Evolutionary conservation across 2,329 filamentous ascomycete species (phyloP).

Genomic region (Berkeleyomyces rouxiae): DNA sequence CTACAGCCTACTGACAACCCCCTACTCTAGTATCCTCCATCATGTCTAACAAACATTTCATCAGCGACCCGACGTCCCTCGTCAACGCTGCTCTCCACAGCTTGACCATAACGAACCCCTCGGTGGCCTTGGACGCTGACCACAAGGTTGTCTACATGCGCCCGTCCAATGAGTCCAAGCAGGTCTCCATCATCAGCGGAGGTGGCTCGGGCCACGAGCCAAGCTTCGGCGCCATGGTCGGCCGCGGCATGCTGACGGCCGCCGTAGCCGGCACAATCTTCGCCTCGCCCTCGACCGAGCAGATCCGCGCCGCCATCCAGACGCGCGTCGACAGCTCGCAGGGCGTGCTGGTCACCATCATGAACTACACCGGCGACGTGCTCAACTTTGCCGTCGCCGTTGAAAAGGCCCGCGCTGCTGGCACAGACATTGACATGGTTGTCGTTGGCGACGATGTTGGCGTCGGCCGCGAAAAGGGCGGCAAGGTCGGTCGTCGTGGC

Average conservation of each 20-base stretch:
- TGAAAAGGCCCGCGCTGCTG: slow-evolving; percentile 74
- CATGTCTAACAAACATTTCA: slow-evolving; percentile 64
- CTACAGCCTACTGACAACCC: background rate
- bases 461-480: slow-evolving; percentile 62
- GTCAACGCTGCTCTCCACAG: slow-evolving; percentile 61
- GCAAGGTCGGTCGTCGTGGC: slow-evolving; percentile 83
- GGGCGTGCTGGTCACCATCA: slow-evolving; percentile 77
- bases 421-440: slow-evolving; percentile 68
- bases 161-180: slow-evolving; percentile 31
- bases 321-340: slow-evolving; percentile 51
- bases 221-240: slow-evolving; percentile 73
- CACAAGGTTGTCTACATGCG: slow-evolving; percentile 77
- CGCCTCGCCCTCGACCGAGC: slow-evolving; percentile 64
- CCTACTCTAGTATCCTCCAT: slow-evolving; percentile 7
- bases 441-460: slow-evolving; percentile 86
- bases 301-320: slow-evolving; percentile 62
- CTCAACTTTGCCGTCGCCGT: slow-evolving; percentile 89
- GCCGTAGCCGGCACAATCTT: slow-evolving; percentile 81
- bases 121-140: slow-evolving; percentile 55
- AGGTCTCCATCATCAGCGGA: slow-evolving; percentile 73
- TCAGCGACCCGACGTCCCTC: slow-evolving; percentile 65
- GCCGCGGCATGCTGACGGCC: slow-evolving; percentile 60
- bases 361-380: slow-evolving; percentile 87
- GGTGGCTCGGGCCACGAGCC: slow-evolving; percentile 86
- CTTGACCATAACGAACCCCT: slow-evolving; percentile 70